A percentile compares a stretch with the other conserved stretches of the same genome.
Conservation (phyloP, 768 basidiomycete species). For the Filobasidium floriforme region DNA sequence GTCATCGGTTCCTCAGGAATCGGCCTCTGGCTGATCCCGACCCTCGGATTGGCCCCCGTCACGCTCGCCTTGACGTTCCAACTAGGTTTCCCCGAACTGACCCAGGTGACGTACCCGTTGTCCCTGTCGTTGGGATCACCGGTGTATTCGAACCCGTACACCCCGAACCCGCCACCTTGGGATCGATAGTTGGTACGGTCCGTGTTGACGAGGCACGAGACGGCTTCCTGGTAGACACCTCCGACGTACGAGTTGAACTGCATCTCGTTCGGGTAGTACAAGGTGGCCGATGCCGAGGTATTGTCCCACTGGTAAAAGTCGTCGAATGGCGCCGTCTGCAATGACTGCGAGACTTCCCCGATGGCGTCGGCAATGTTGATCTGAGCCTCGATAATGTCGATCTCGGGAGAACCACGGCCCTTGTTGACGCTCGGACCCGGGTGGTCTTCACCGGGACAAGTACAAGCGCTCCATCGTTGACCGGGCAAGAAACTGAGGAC, state of each 20-base stretch:
- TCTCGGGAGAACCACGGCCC: constrained; percentile 80
- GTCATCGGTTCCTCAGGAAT: constrained; percentile 81
- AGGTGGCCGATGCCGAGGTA: constrained; percentile 30
- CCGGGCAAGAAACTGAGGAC: constrained; percentile 44
- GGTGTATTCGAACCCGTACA: constrained; percentile 50
- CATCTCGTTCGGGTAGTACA: constrained; percentile 42
- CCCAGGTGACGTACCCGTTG: constrained; percentile 44
- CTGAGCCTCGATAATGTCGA: constrained; percentile 84
- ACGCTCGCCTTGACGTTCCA: constrained; percentile 58
- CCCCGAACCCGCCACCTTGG: constrained; percentile 29
- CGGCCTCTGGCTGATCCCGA: constrained; percentile 61
- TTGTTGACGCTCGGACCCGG: constrained; percentile 64
- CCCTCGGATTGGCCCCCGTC: constrained; percentile 56
- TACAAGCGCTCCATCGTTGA: constrained; percentile 59
- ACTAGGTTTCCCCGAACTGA: constrained; percentile 31
- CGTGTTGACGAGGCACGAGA: constrained; percentile 52
- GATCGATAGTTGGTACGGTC: constrained; percentile 31
- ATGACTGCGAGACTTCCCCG: constrained; percentile 59
- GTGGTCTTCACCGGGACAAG: constrained; percentile 75
- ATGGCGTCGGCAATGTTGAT: constrained; percentile 55
- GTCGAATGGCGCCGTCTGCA: constrained; percentile 62
- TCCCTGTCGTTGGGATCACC: constrained; percentile 31
- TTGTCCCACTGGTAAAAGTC: constrained; percentile 49
- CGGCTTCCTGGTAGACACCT: constrained; percentile 53
- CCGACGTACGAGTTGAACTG: constrained; percentile 46